Evolutionary conservation across 495 filamentous ascomycete species (phyloP).

Genomic region (Saxispiralis lemnorum): DNA sequence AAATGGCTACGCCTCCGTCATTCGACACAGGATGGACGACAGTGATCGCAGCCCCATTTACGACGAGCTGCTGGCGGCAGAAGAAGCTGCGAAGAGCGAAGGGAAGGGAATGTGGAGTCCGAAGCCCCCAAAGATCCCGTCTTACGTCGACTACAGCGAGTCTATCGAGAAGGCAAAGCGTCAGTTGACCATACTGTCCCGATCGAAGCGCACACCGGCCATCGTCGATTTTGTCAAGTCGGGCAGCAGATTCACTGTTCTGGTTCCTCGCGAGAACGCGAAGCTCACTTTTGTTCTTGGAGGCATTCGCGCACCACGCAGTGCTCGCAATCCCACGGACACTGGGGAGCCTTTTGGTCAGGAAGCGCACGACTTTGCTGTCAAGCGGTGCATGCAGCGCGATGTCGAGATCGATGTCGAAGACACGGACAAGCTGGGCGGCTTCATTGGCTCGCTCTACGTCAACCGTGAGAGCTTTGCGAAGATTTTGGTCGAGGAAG

Average conservation of each 20-base stretch:
- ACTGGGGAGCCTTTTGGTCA: conserved; percentile 84
- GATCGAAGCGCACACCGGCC: conserved; percentile 82
- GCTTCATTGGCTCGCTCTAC: conserved; percentile 90
- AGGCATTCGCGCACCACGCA: conserved; percentile 80
- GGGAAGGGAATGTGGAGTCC: conserved; percentile 86
- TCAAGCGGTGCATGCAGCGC: conserved; percentile 73
- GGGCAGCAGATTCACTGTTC: conserved; percentile 78
- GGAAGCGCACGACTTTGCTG: conserved; percentile 81
- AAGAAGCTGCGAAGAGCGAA: conserved; percentile 67
- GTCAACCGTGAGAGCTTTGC: conserved; percentile 93
- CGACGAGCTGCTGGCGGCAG: conserved; percentile 75
- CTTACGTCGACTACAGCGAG: conserved; percentile 79
- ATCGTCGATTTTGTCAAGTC: conserved; percentile 96
- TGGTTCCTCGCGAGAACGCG: conserved; percentile 81
- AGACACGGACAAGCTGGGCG: conserved; percentile 86
- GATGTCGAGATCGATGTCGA: conserved; percentile 94
- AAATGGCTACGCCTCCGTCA: conserved; percentile 80
- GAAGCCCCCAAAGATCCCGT: conserved; percentile 62
- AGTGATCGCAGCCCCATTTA: conserved; percentile 83
- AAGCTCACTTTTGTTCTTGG: conserved; percentile 91
- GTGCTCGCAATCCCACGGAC: conserved; percentile 63
- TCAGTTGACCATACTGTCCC: conserved; percentile 64
- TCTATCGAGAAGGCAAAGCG: conserved; percentile 87
- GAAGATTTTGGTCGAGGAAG: conserved; percentile 84
- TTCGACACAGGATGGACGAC: conserved; percentile 83